Conservation (phyloP, 2,329 filamentous ascomycete genomes). For the Clonostachys rosea region DNA sequence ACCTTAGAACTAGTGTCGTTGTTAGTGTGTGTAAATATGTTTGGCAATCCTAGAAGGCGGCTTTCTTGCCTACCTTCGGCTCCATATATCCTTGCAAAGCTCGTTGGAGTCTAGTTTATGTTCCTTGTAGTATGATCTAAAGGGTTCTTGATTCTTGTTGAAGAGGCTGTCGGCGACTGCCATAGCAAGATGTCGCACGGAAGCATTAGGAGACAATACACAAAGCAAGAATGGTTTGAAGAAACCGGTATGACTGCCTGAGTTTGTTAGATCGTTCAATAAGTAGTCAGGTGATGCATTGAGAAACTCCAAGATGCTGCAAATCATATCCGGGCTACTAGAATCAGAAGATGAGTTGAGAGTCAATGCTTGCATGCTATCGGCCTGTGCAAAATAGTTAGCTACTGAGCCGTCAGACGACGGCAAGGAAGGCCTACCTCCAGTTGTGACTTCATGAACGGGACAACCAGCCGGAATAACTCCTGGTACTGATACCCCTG, state of each 20-base stretch:
- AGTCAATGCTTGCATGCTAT: background rate
- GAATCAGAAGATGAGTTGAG: constrained; percentile 1
- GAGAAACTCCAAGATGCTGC: constrained; percentile 50
- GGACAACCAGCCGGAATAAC: constrained; percentile 50
- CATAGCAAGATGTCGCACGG: constrained; percentile 41
- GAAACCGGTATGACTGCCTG: constrained; percentile 19
- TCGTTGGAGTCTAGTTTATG: constrained; percentile 15
- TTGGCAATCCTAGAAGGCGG: constrained; percentile 6
- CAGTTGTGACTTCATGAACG: constrained; percentile 52
- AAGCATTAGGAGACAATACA: constrained; percentile 45
- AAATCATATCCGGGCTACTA: constrained; percentile 14
- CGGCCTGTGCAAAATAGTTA: background rate
- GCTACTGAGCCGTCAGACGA: background rate
- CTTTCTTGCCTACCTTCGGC: constrained; percentile 33
- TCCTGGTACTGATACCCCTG: constrained; percentile 43
- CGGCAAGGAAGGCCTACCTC: constrained; percentile 34
- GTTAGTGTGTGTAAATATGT: background rate
- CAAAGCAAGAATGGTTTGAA: constrained; percentile 49
- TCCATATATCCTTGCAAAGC: constrained; percentile 42
- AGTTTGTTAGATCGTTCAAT: constrained; percentile 18
- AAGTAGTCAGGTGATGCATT: constrained; percentile 38
- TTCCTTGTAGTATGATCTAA: constrained; percentile 14
- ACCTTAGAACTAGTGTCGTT: constrained; percentile 19
- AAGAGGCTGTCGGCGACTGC: constrained; percentile 44
- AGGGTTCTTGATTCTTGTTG: constrained; percentile 16